A percentile compares a stretch with the other conserved stretches of the same genome.
phyloP scores from a whole-genome alignment of 495 filamentous ascomycete genomes.

The Xylaria acuta region DNA sequence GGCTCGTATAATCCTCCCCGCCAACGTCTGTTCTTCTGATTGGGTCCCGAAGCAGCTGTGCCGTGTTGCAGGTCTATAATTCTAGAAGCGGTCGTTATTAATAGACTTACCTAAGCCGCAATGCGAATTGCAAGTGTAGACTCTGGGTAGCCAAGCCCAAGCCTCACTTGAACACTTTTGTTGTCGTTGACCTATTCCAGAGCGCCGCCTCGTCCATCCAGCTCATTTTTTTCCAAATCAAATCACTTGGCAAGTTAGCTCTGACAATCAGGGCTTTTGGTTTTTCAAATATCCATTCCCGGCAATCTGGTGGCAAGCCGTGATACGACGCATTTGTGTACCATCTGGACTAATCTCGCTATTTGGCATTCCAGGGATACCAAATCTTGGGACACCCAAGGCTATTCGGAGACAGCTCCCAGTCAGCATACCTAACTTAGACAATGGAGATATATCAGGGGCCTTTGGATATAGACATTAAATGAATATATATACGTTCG shows the following conservation, averaged over 20 bases:
- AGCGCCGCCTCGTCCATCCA: background rate
- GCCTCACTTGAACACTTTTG: background rate
- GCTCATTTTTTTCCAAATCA: constrained; percentile 4
- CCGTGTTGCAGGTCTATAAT: background rate
- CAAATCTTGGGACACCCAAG: background rate
- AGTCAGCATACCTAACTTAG: constrained; percentile 15
- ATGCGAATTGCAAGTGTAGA: background rate
- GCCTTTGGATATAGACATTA: background rate
- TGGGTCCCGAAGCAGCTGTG: background rate
- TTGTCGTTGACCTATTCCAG: background rate
- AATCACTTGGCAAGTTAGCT: background rate
- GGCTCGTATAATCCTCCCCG: constrained; percentile 7
- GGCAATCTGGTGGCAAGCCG: background rate
- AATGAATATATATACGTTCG: constrained; percentile 6
- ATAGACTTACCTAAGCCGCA: constrained; percentile 16
- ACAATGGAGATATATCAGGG: constrained; percentile 3
- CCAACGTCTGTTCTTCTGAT: background rate
- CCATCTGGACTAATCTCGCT: constrained; percentile 5
- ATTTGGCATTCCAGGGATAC: background rate
- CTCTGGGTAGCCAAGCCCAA: constrained; percentile 1
- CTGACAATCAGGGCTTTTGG: background rate
- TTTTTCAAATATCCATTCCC: constrained; percentile 11
- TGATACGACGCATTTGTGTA: background rate
- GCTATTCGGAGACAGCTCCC: background rate
- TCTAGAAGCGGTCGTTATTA: constrained; percentile 14